Evolutionary conservation across 2,329 filamentous ascomycete species (phyloP).

Genomic region (Nothophoma quercina): DNA sequence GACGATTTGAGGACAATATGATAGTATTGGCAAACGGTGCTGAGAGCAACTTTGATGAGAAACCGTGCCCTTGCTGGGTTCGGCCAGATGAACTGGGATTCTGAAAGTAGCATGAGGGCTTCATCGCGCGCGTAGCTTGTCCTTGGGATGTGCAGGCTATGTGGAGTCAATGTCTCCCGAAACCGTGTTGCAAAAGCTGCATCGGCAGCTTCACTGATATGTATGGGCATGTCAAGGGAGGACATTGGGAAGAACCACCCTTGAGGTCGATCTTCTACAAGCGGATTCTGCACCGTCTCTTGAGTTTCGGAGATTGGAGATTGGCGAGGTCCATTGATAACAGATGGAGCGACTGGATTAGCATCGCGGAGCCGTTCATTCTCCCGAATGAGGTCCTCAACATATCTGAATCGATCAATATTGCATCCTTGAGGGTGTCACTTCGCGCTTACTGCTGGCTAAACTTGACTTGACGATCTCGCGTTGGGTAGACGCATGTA

Average conservation of each 20-base stretch:
- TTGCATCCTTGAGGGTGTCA: neutral
- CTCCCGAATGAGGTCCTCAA: constrained; percentile 40
- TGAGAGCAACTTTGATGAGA: constrained; percentile 52
- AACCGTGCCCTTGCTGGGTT: constrained; percentile 49
- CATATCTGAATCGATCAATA: constrained; percentile 26
- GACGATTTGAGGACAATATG: constrained; percentile 53
- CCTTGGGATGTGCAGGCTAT: constrained; percentile 43
- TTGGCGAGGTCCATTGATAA: neutral
- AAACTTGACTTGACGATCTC: constrained; percentile 42
- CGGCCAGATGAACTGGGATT: constrained; percentile 50
- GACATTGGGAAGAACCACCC: constrained; percentile 47
- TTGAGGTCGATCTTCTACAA: constrained; percentile 43
- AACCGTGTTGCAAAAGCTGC: constrained; percentile 50
- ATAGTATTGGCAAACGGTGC: constrained; percentile 52
- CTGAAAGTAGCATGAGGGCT: constrained; percentile 46
- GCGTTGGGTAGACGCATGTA: constrained; percentile 37
- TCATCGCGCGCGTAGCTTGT: constrained; percentile 44
- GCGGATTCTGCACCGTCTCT: constrained; percentile 43
- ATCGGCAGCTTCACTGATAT: constrained; percentile 49
- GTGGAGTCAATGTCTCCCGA: constrained; percentile 39
- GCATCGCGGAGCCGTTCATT: constrained; percentile 36
- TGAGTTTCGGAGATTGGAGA: constrained; percentile 19
- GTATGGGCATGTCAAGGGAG: constrained; percentile 43
- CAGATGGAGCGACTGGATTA: neutral
- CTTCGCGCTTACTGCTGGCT: constrained; percentile 30